Conservation (phyloP, 768 basidiomycete genomes). For the Termitomyces heimii region DNA sequence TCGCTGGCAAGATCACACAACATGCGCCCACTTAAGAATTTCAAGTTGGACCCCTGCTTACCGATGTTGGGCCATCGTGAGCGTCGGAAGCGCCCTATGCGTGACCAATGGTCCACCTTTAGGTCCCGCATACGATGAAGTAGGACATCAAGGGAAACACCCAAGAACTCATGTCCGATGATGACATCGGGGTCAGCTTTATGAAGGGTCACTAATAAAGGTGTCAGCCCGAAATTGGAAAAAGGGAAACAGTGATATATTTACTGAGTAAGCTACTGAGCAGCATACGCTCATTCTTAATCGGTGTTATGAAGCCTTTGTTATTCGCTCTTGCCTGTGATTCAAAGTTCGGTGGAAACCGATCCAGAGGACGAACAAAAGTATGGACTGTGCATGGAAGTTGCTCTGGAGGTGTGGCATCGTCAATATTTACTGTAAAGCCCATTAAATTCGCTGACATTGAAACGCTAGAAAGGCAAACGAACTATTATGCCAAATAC, state of each 20-base stretch:
- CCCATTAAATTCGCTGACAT: neutral
- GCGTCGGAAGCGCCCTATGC: constrained; percentile 85
- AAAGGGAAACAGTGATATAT: constrained; percentile 7
- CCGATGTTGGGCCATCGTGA: constrained; percentile 79
- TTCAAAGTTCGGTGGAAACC: constrained; percentile 84
- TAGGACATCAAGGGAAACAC: constrained; percentile 84
- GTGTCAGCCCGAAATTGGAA: neutral
- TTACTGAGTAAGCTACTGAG: constrained; percentile 76
- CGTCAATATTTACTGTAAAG: constrained; percentile 77
- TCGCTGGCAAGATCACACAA: constrained; percentile 93
- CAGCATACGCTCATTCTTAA: constrained; percentile 80
- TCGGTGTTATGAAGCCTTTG: constrained; percentile 65
- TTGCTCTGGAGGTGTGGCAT: constrained; percentile 85
- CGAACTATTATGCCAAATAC: constrained; percentile 72
- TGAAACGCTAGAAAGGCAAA: neutral
- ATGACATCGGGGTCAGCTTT: constrained; percentile 92
- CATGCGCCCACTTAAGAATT: constrained; percentile 78
- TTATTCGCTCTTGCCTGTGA: constrained; percentile 53
- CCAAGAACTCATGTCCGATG: constrained; percentile 91
- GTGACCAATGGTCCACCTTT: constrained; percentile 91
- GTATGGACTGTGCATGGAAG: constrained; percentile 81
- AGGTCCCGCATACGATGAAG: constrained; percentile 88
- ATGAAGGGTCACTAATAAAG: constrained; percentile 56
- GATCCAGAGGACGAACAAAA: constrained; percentile 83
- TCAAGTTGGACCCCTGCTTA: constrained; percentile 77